phyloP scores from a whole-genome alignment of 164 flowering plant species.

The Magnolia kwangsiensis region DNA sequence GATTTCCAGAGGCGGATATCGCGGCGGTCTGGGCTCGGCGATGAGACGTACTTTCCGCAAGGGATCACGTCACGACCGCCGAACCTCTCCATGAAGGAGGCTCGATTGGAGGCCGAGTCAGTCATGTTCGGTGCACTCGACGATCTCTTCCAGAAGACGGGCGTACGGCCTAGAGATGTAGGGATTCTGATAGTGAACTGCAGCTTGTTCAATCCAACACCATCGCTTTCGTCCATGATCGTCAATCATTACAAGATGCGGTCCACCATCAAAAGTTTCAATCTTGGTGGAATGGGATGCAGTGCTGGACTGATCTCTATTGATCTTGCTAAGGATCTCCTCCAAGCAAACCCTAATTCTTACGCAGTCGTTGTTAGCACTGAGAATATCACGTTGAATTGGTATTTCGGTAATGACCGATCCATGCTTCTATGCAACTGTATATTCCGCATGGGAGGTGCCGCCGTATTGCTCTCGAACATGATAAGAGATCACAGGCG shows the following conservation, averaged over 20 bases:
- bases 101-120: constrained; percentile 70
- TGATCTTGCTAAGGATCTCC: constrained; percentile 68
- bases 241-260: constrained; percentile 81
- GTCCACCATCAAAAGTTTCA: constrained; percentile 61
- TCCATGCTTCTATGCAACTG: constrained; percentile 87
- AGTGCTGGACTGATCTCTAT: constrained; percentile 80
- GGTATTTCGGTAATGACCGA: constrained; percentile 80
- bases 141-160: constrained; percentile 58
- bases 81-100: constrained; percentile 50
- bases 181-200: constrained; percentile 77
- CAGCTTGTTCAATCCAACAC: constrained; percentile 82
- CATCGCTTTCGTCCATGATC: constrained; percentile 86
- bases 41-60: constrained; percentile 65
- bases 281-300: constrained; percentile 94
- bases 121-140: constrained; percentile 84
- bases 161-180: constrained; percentile 46
- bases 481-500: constrained; percentile 33
- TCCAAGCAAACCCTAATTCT: constrained; percentile 51
- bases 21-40: constrained; percentile 66
- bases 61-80: constrained; percentile 74
- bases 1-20: constrained; percentile 59
- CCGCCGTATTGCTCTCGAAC: constrained; percentile 79
- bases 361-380: constrained; percentile 77
- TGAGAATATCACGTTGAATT: constrained; percentile 73
- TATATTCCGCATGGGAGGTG: constrained; percentile 91